phyloP scores from a whole-genome alignment of 148 eudicot species.

The Heliosperma pusillum region DNA sequence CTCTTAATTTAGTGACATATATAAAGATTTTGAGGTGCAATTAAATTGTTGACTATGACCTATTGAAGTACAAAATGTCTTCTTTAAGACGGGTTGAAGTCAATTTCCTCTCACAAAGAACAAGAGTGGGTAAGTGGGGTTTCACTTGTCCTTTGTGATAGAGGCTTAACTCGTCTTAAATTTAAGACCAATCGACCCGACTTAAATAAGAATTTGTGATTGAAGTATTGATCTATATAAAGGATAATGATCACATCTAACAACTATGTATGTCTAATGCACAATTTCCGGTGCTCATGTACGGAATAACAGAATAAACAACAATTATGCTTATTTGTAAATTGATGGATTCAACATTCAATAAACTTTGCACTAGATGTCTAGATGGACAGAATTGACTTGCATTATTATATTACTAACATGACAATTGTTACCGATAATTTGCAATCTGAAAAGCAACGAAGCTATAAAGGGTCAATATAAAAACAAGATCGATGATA shows the following conservation, averaged over 20 bases:
- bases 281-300: not conserved
- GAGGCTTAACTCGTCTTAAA: no score
- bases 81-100: no score
- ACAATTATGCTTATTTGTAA: not conserved
- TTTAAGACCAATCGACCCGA: no score
- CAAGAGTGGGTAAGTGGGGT: no score
- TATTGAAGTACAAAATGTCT: no score
- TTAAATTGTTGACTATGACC: no score
- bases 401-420: conserved; percentile 8
- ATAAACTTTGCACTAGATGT: not conserved
- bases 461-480: not conserved
- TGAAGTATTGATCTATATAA: no score
- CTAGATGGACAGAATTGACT: conserved; percentile 19
- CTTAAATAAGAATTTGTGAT: no score
- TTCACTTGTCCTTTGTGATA: no score
- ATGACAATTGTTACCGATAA: conserved; percentile 3
- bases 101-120: no score
- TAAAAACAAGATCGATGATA: not conserved
- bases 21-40: no score
- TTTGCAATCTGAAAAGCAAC: conserved; percentile 22
- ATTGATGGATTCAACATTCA: not conserved
- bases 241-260: not conserved
- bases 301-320: not conserved
- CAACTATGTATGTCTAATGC: not conserved
- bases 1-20: no score